Evolutionary conservation across 306 rosid species (phyloP).

Genomic region (Arachis hypogaea): DNA sequence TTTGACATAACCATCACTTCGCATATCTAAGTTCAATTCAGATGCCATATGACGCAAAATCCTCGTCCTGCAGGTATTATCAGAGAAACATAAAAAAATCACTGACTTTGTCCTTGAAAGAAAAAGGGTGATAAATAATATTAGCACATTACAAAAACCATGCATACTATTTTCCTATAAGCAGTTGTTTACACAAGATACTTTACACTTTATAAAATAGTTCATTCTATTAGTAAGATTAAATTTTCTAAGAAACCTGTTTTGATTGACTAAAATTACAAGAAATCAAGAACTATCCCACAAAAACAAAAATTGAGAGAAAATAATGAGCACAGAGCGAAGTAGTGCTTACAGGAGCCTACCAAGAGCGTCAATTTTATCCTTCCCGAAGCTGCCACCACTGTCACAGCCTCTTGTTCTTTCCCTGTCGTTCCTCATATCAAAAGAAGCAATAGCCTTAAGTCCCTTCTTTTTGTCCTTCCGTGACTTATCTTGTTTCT

Average conservation of each 20-base stretch:
- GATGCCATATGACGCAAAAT: slow-evolving; percentile 91
- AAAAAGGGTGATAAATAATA: neutral
- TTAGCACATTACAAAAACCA: neutral
- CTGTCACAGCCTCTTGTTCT: slow-evolving; percentile 50
- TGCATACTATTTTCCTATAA: neutral
- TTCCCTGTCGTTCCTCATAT: slow-evolving; percentile 54
- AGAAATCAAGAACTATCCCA: too few species aligned
- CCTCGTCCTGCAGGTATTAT: slow-evolving; percentile 62
- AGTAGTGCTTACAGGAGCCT: slow-evolving; percentile 75
- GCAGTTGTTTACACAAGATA: slow-evolving; percentile 17
- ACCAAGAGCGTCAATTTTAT: slow-evolving; percentile 90
- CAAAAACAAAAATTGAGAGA: neutral
- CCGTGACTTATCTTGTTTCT: too few species aligned
- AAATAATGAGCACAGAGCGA: neutral
- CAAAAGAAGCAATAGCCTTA: slow-evolving; percentile 30
- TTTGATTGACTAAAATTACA: too few species aligned
- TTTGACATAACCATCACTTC: slow-evolving; percentile 79
- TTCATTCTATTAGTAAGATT: neutral
- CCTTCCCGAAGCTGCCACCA: slow-evolving; percentile 58
- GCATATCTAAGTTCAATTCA: slow-evolving; percentile 74
- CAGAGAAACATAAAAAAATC: neutral
- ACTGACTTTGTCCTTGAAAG: neutral
- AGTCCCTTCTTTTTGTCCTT: too few species aligned
- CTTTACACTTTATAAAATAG: neutral
- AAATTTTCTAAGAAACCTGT: too few species aligned